A percentile compares a stretch with the other conserved stretches of the same genome.
These are phyloP conservation scores for Penicillium ucsense DNA, from an alignment of 495 filamentous ascomycete genomes.

Conservation along the genomic window DNA sequence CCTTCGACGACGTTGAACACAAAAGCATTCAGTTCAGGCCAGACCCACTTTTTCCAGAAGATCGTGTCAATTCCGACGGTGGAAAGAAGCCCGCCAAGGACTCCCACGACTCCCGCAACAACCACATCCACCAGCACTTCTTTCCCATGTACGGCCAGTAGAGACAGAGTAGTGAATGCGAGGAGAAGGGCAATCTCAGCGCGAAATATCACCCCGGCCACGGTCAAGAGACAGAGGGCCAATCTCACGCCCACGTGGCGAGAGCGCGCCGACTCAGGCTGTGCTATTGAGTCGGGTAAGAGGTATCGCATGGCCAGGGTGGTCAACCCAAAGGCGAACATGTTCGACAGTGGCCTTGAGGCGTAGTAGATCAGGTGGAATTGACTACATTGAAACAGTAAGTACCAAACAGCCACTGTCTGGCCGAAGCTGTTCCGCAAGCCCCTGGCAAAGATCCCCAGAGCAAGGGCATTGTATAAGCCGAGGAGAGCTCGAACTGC, in stretches of 20 bases:
- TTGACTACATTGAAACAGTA: slow-evolving; percentile 71
- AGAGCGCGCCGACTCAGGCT: slow-evolving; percentile 4
- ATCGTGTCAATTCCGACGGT: slow-evolving; percentile 75
- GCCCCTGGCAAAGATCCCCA: slow-evolving; percentile 54
- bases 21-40: slow-evolving; percentile 88
- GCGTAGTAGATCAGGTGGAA: slow-evolving; percentile 95
- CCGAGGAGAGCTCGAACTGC: slow-evolving; percentile 71
- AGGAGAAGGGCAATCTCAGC: slow-evolving; percentile 84
- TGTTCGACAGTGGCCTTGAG: slow-evolving; percentile 86
- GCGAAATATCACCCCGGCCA: slow-evolving; percentile 80
- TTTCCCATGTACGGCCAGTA: slow-evolving; percentile 47
- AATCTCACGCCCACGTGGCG: slow-evolving; percentile 16
- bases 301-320: slow-evolving; percentile 64
- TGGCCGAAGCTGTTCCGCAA: slow-evolving; percentile 61
- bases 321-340: slow-evolving; percentile 83
- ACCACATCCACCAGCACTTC: slow-evolving; percentile 49
- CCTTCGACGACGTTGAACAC: slow-evolving; percentile 72
- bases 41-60: slow-evolving; percentile 78
- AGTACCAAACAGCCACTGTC: slow-evolving; percentile 68
- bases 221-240: slow-evolving; percentile 64
- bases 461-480: slow-evolving; percentile 58
- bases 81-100: slow-evolving; percentile 47
- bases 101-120: slow-evolving; percentile 56
- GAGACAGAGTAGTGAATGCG: slow-evolving; percentile 29
- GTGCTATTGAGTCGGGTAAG: slow-evolving; percentile 44